Evolutionary conservation across 2,329 filamentous ascomycete genomes (phyloP).

Genomic region (Malbranchea zuffiana): DNA sequence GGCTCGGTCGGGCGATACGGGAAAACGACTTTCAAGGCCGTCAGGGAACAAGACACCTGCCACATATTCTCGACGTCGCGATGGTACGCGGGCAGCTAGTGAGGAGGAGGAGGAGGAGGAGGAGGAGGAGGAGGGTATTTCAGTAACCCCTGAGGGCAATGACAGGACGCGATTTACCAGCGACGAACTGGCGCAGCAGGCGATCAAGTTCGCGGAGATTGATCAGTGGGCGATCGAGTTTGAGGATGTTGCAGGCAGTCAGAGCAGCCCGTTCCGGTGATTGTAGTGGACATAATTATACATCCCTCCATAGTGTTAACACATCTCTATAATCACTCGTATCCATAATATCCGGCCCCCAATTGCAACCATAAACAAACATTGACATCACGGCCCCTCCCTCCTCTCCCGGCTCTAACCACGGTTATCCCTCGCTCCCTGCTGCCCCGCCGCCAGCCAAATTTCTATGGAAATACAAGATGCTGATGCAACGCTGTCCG

Average conservation of each 20-base stretch:
- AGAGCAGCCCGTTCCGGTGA: constrained; percentile 18
- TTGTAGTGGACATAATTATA: too few relatives aligned
- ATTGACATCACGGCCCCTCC: neutral
- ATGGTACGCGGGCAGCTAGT: neutral
- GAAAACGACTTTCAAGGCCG: constrained; percentile 9
- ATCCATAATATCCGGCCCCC: too few relatives aligned
- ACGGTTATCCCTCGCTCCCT: neutral
- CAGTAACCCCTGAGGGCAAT: constrained; percentile 8
- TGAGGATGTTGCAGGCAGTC: constrained; percentile 28
- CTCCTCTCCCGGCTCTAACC: constrained; percentile 2
- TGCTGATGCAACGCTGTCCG: neutral
- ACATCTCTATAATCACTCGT: too few relatives aligned
- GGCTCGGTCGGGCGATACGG: constrained; percentile 13
- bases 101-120: neutral
- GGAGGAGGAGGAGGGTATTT: constrained; percentile 11
- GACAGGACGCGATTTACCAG: constrained; percentile 18
- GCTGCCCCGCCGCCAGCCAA: too few relatives aligned
- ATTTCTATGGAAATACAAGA: neutral
- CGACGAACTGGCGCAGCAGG: constrained; percentile 28
- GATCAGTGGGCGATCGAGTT: constrained; percentile 36
- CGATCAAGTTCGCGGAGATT: constrained; percentile 32
- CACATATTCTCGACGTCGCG: constrained; percentile 9
- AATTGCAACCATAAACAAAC: neutral
- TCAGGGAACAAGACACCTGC: constrained; percentile 1
- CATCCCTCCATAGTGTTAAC: too few relatives aligned